Evolutionary conservation across 306 rosid species (phyloP), one percentile per base, ranked within the genome.

Genomic region (Fragaria nilgerrensis): DNA sequence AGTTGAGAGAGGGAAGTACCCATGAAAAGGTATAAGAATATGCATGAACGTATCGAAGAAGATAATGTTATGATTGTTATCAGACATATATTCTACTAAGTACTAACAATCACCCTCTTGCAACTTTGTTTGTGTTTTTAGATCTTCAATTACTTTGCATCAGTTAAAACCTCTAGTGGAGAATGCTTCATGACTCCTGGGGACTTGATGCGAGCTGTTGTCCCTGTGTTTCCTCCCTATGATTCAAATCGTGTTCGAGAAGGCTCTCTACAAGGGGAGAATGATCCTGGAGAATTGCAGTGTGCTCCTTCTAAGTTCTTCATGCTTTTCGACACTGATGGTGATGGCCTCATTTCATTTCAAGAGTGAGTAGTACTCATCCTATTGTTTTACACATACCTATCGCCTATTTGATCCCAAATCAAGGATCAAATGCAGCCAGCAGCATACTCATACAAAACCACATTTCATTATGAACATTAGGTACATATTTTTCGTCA

Each of bases 301-400:
- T 91, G 91, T 50, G 79, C 75, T 32, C 88, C 96, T 83, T 91
- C 98, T 3, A 23, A 86, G 0, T 89, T 91, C 58, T 93, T 91
- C 70, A 87, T 91, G 97, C 97, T 93, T 56, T 93, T 91, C 43
- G 98, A 93, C 88, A 89, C 90, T 3, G 81, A 93, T 62, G 86
- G 55, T 52, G 98, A 93, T 74, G 97, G 98, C n/a, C 96, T 88
- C 68, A 88, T 93, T 71, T 91, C 97, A 65, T 93, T 89, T 64
- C 22, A 84, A 1, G 98, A 93, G 97, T 91, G 69, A 79, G 96
- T 72, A 15, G 59, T 27, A 29, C 59, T 15, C 27, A 49, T 15
- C 15, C 10, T 56, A 22, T 10, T 52, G 32, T 27, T 61, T 1
- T 61, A 64, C 44, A 64, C 6, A 63, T 11, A 14, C 69, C 44